These are phyloP conservation scores for Pyrenochaeta sp. DNA, from an alignment of 2,329 filamentous ascomycete species.

Conservation along the genomic window DNA sequence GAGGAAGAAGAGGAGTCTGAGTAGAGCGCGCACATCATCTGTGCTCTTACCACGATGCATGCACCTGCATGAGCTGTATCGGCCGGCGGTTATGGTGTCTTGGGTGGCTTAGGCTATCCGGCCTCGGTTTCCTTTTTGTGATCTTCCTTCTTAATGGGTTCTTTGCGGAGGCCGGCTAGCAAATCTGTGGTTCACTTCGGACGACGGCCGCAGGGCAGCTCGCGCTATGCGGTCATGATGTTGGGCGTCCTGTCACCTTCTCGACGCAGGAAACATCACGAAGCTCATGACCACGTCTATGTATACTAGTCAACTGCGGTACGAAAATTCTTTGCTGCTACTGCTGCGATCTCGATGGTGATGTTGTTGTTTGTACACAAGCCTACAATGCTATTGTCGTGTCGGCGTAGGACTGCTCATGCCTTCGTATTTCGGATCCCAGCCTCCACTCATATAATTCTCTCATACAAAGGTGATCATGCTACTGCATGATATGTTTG, in stretches of 20 bases:
- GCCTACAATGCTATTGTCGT: slow-evolving; percentile 1
- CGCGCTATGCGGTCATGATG: slow-evolving; percentile 39
- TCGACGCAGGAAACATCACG: slow-evolving; percentile 44
- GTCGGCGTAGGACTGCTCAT: slow-evolving; percentile 34
- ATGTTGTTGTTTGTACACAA: not conserved
- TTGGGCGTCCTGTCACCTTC: slow-evolving; percentile 38
- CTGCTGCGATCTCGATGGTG: slow-evolving; percentile 1
- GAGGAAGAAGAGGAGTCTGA: slow-evolving; percentile 54
- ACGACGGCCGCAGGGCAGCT: slow-evolving; percentile 37
- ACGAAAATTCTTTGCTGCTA: slow-evolving; percentile 40
- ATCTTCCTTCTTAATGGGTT: slow-evolving; percentile 37
- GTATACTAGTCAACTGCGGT: slow-evolving; percentile 50
- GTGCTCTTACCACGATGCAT: slow-evolving; percentile 15
- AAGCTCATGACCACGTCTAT: slow-evolving; percentile 45
- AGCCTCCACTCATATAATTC: slow-evolving; percentile 5
- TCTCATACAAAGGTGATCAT: not conserved
- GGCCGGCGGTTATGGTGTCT: slow-evolving; percentile 36
- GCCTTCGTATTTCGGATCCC: slow-evolving; percentile 32
- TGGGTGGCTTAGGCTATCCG: slow-evolving; percentile 27
- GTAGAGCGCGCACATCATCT: slow-evolving; percentile 30
- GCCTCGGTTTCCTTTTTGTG: slow-evolving; percentile 36
- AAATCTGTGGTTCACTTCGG: slow-evolving; percentile 33
- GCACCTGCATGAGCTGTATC: slow-evolving; percentile 19
- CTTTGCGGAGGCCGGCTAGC: slow-evolving; percentile 35
- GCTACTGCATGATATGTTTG: not conserved